Conservation (phyloP, 306 rosid genomes). For the Luffa aegyptiaca region DNA sequence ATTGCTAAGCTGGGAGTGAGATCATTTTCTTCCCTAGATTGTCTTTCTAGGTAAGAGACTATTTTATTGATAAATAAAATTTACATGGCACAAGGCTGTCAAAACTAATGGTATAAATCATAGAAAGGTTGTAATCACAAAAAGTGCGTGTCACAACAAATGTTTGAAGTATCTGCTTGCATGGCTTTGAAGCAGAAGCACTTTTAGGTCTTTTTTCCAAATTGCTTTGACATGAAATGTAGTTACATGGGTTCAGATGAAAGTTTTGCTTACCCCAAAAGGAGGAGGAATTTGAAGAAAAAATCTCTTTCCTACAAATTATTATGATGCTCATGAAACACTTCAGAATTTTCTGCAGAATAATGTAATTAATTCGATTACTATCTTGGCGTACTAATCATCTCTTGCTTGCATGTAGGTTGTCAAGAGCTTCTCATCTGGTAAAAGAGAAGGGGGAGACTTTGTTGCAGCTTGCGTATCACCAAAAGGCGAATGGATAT, state of each 20-base stretch:
- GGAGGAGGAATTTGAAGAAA: not conserved
- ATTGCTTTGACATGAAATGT: not conserved
- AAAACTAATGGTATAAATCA: not conserved
- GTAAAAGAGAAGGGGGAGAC: slow-evolving; percentile 99
- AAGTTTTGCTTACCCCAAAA: not conserved
- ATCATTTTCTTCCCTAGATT: not conserved
- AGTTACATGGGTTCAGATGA: not conserved
- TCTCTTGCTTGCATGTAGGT: slow-evolving; percentile 32
- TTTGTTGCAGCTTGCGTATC: slow-evolving; percentile 87
- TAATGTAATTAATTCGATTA: not conserved
- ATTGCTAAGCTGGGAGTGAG: not conserved
- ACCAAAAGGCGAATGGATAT: slow-evolving; percentile 99
- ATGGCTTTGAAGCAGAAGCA: not conserved
- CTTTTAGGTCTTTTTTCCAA: not conserved
- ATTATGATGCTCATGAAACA: not conserved
- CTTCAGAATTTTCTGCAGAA: not conserved
- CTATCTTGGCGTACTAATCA: not conserved
- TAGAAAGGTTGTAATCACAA: not conserved
- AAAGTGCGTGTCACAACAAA: not conserved
- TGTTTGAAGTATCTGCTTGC: not conserved
- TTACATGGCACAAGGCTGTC: not conserved
- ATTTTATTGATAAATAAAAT: not conserved
- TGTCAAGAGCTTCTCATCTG: slow-evolving; percentile 97
- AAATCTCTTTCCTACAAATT: not conserved
- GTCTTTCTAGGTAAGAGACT: not conserved